Percentiles rank a stretch among this genome's conserved stretches.
phyloP scores from a whole-genome alignment of 2,329 filamentous ascomycete genomes.

The Cladosporium sp. region DNA sequence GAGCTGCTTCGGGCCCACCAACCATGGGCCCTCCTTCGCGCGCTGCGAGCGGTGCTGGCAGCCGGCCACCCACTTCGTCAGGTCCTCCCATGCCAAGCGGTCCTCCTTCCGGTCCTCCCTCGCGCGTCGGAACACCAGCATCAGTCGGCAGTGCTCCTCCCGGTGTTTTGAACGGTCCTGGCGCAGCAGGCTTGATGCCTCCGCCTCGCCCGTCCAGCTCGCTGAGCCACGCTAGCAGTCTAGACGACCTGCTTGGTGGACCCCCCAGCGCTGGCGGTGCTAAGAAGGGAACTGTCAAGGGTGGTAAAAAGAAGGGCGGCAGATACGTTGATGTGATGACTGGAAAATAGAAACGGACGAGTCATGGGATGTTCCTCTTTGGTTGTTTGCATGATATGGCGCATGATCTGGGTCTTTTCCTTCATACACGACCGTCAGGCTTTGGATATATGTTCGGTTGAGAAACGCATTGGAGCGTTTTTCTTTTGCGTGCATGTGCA shows the following conservation, averaged over 20 bases:
- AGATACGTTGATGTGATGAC: constrained; percentile 97
- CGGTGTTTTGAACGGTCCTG: constrained; percentile 12
- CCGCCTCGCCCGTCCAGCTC: constrained; percentile 1
- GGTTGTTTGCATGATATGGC: background rate
- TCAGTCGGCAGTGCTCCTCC: background rate
- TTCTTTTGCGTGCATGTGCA: background rate
- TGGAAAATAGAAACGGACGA: background rate
- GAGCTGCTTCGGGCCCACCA: constrained; percentile 52
- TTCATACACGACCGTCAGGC: background rate
- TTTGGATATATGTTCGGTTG: too few relatives aligned
- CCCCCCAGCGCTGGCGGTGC: constrained; percentile 46
- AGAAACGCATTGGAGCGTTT: background rate
- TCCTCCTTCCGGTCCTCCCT: constrained; percentile 26
- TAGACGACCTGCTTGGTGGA: constrained; percentile 84
- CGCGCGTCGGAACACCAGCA: constrained; percentile 27
- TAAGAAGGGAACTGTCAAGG: constrained; percentile 54
- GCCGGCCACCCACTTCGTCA: constrained; percentile 16
- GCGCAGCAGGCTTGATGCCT: constrained; percentile 11
- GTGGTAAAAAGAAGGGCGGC: constrained; percentile 71
- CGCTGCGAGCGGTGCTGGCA: constrained; percentile 17
- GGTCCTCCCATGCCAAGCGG: constrained; percentile 7
- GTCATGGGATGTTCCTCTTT: background rate
- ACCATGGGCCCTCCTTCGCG: constrained; percentile 25
- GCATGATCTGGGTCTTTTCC: background rate
- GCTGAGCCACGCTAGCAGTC: constrained; percentile 51